phyloP scores from a whole-genome alignment of 228 moss, liverwort and hornwort genomes.

The Sphagnum fallax region DNA sequence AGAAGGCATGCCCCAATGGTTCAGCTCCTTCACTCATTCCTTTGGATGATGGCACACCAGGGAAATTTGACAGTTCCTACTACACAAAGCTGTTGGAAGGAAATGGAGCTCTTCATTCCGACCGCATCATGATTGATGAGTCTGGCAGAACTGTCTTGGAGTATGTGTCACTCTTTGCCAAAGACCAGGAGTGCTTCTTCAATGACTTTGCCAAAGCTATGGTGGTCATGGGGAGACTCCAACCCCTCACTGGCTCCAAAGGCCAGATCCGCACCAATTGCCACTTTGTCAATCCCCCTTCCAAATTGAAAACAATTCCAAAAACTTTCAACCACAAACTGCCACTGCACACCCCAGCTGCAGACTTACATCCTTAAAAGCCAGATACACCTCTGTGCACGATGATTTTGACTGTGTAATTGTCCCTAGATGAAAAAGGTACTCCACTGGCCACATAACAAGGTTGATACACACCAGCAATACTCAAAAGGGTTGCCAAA shows the following conservation, averaged over 20 bases:
- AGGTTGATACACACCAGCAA: too few species aligned
- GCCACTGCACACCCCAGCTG: too few species aligned
- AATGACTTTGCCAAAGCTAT: slow-evolving; percentile 62
- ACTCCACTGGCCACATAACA: too few species aligned
- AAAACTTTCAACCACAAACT: too few species aligned
- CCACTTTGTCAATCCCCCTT: neutral
- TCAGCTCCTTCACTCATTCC: slow-evolving; percentile 23
- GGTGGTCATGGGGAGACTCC: slow-evolving; percentile 70
- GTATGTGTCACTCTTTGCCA: slow-evolving; percentile 27
- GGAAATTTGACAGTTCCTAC: slow-evolving; percentile 67
- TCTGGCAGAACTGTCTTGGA: slow-evolving; percentile 19
- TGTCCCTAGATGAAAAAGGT: too few species aligned
- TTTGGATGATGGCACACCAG: slow-evolving; percentile 52
- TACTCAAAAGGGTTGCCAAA: too few species aligned
- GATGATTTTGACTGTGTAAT: too few species aligned
- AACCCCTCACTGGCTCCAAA: slow-evolving; percentile 47
- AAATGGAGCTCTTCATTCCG: slow-evolving; percentile 53
- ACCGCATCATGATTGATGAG: slow-evolving; percentile 42
- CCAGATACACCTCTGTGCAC: too few species aligned
- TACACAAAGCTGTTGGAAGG: slow-evolving; percentile 40
- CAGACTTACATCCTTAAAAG: too few species aligned
- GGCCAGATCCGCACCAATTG: slow-evolving; percentile 72
- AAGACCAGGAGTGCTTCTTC: slow-evolving; percentile 57
- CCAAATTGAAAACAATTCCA: too few species aligned
- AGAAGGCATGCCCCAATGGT: slow-evolving; percentile 37